Conservation (phyloP, 2,329 filamentous ascomycete genomes). For the Colletotrichum acutatum region DNA sequence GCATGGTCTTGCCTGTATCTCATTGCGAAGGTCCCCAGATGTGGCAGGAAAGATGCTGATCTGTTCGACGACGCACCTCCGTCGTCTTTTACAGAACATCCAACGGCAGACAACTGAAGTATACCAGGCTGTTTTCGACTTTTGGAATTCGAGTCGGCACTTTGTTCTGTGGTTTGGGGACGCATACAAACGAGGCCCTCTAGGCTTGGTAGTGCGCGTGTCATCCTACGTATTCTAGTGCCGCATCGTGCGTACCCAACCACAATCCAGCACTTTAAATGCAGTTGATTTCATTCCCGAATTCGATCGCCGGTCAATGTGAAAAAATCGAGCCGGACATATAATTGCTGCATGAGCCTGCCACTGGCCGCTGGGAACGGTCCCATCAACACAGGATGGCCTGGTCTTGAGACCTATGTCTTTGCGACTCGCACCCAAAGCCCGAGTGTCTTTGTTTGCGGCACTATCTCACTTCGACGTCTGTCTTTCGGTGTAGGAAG, state of each 20-base stretch:
- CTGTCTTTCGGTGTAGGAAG: background rate
- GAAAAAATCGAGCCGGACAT: background rate
- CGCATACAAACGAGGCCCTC: background rate
- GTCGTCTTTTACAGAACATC: background rate
- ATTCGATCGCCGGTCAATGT: background rate
- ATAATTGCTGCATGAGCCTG: background rate
- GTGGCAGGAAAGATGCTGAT: background rate
- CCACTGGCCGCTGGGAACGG: background rate
- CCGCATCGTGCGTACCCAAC: background rate
- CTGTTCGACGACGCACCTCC: background rate
- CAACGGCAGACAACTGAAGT: background rate
- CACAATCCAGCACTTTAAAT: background rate
- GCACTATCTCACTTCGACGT: background rate
- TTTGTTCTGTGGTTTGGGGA: background rate
- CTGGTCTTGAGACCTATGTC: background rate
- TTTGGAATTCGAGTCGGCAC: background rate
- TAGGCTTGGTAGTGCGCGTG: background rate
- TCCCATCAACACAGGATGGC: background rate
- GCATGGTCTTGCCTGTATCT: slow-evolving; percentile 10
- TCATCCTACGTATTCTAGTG: slow-evolving; percentile 2
- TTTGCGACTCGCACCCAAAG: background rate
- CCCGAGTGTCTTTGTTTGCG: background rate
- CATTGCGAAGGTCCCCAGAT: background rate
- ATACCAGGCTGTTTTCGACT: background rate
- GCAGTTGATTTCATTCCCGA: background rate